Conservation (phyloP, 1,284 basidiomycete species). For the Tilletia caries region DNA sequence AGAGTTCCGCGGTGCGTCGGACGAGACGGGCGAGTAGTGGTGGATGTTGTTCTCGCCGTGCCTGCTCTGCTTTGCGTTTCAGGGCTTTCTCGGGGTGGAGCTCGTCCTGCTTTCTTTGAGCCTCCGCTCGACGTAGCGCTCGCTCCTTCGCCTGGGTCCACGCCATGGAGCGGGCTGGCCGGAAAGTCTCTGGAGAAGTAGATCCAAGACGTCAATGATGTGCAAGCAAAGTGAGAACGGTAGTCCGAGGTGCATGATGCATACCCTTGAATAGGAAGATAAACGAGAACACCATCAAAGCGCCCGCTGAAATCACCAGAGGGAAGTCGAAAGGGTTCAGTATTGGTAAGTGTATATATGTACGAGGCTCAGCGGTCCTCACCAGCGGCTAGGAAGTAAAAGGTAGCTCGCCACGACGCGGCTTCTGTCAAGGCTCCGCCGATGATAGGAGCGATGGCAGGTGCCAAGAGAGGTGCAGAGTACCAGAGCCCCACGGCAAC, state of each 20-base stretch:
- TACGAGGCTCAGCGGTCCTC: background rate
- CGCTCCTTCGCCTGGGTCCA: slow-evolving; percentile 12
- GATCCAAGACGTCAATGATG: background rate
- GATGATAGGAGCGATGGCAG: slow-evolving; percentile 23
- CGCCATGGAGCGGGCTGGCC: slow-evolving; percentile 1
- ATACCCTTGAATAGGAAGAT: slow-evolving; percentile 11
- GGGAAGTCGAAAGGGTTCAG: background rate
- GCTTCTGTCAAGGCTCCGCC: slow-evolving; percentile 21
- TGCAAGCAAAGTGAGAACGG: background rate
- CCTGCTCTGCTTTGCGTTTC: background rate
- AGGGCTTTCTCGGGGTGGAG: background rate
- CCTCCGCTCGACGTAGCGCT: background rate
- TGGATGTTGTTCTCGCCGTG: background rate
- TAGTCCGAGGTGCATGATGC: background rate
- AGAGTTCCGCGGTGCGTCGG: no score
- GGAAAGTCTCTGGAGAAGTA: background rate
- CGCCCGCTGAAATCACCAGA: background rate
- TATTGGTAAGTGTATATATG: background rate
- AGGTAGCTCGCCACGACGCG: slow-evolving; percentile 18
- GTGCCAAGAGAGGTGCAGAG: slow-evolving; percentile 20
- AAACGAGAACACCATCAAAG: background rate
- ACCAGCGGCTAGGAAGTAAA: slow-evolving; percentile 22
- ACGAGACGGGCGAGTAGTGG: background rate
- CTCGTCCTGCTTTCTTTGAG: background rate
- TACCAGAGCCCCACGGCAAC: slow-evolving; percentile 25